phyloP scores from a whole-genome alignment of 2,329 filamentous ascomycete species.

The Pseudopithomyces maydicus region DNA sequence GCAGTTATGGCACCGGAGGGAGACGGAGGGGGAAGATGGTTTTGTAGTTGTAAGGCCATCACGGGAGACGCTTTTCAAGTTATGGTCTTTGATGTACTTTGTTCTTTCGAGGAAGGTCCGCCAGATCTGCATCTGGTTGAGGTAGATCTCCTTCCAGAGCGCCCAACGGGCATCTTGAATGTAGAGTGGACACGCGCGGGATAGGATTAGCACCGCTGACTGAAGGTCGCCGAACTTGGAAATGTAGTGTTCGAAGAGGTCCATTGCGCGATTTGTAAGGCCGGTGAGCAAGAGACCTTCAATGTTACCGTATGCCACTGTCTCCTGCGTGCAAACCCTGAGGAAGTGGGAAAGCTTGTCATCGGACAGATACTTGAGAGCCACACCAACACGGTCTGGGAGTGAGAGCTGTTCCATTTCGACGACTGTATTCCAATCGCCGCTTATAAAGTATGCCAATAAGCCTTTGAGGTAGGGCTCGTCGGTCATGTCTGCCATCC shows the following conservation, averaged over 20 bases:
- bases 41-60: slow-evolving; percentile 68
- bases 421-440: slow-evolving; percentile 76
- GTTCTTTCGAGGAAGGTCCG: slow-evolving; percentile 73
- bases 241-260: slow-evolving; percentile 77
- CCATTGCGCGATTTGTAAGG: slow-evolving; percentile 72
- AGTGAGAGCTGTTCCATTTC: slow-evolving; percentile 75
- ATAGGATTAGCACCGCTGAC: slow-evolving; percentile 75
- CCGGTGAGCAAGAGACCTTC: slow-evolving; percentile 80
- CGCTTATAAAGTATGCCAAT: slow-evolving; percentile 76
- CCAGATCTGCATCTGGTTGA: slow-evolving; percentile 73
- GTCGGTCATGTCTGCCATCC: slow-evolving; percentile 68
- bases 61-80: slow-evolving; percentile 67
- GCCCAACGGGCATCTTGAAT: slow-evolving; percentile 76
- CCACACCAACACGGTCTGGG: slow-evolving; percentile 74
- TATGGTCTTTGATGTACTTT: slow-evolving; percentile 79
- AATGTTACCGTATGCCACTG: slow-evolving; percentile 70
- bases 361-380: slow-evolving; percentile 71
- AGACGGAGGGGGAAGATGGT: slow-evolving; percentile 68
- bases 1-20: slow-evolving; percentile 78
- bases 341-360: slow-evolving; percentile 51
- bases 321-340: slow-evolving; percentile 60
- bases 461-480: slow-evolving; percentile 82
- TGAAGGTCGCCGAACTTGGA: slow-evolving; percentile 78
- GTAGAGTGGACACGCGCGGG: slow-evolving; percentile 75
- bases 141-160: slow-evolving; percentile 77